Conservation (phyloP, 805 yeast genomes). For the Candida endomychidarum region DNA sequence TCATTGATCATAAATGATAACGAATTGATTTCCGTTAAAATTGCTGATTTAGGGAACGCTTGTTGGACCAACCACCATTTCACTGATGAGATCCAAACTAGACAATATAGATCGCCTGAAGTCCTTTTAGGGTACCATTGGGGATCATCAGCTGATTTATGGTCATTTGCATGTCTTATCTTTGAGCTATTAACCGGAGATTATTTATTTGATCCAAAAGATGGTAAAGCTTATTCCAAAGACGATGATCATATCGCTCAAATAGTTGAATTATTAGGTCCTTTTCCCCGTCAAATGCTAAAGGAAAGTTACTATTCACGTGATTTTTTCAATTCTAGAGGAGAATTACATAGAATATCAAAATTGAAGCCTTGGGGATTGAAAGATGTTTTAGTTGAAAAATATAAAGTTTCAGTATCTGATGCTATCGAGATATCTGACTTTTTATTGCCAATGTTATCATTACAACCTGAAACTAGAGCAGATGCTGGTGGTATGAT, state of each 20-base stretch:
- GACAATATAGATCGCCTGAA: slow-evolving; percentile 69
- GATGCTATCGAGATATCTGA: slow-evolving; percentile 75
- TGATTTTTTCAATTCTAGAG: slow-evolving; percentile 64
- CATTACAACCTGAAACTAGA: slow-evolving; percentile 72
- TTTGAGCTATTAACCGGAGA: slow-evolving; percentile 95
- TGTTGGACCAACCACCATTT: slow-evolving; percentile 64
- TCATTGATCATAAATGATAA: slow-evolving; percentile 33
- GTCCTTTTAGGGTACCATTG: slow-evolving; percentile 71
- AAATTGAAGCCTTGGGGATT: slow-evolving; percentile 90
- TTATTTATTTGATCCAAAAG: slow-evolving; percentile 86
- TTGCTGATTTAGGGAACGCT: slow-evolving; percentile 72
- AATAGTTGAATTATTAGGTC: slow-evolving; percentile 79
- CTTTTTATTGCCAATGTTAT: slow-evolving; percentile 81
- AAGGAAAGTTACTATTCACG: slow-evolving; percentile 60
- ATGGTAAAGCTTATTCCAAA: slow-evolving; percentile 72
- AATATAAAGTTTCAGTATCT: slow-evolving; percentile 67
- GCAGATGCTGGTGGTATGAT: slow-evolving; percentile 97
- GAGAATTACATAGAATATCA: slow-evolving; percentile 73
- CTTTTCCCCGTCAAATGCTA: slow-evolving; percentile 58
- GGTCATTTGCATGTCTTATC: slow-evolving; percentile 92
- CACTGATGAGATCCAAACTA: slow-evolving; percentile 66
- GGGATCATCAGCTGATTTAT: slow-evolving; percentile 94
- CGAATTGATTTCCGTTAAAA: slow-evolving; percentile 63
- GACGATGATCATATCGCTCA: slow-evolving; percentile 98
- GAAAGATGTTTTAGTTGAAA: slow-evolving; percentile 76